Percentiles rank a stretch among this genome's conserved stretches.
Evolutionary conservation across 2,329 filamentous ascomycete species (phyloP).

Genomic region (Penicillium sp.): DNA sequence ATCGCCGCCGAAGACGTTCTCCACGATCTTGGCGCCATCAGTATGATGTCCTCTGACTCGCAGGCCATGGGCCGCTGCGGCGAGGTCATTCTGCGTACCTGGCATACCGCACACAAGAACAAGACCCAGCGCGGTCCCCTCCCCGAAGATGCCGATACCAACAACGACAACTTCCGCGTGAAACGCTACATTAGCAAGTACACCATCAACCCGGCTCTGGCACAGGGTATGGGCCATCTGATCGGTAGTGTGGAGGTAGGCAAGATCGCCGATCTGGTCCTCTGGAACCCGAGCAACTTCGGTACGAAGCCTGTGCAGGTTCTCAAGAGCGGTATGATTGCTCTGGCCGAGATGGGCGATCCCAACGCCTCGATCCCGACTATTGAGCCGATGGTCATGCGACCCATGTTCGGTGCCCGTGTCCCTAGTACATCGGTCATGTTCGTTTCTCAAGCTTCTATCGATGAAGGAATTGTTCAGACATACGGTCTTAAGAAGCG

Average conservation of each 20-base stretch:
- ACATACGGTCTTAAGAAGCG: conserved; percentile 75
- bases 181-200: conserved; percentile 95
- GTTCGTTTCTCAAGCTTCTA: conserved; percentile 75
- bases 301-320: conserved; percentile 80
- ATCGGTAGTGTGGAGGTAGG: conserved; percentile 85
- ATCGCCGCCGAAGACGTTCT: conserved; percentile 96
- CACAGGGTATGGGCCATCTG: conserved; percentile 85
- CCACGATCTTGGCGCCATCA: conserved; percentile 91
- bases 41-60: conserved; percentile 94
- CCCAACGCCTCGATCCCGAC: conserved; percentile 84
- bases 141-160: conserved; percentile 73
- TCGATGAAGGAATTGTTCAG: conserved; percentile 65
- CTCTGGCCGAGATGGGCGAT: conserved; percentile 80
- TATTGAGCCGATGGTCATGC: conserved; percentile 77
- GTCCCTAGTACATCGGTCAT: conserved; percentile 73
- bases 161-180: conserved; percentile 85
- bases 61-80: conserved; percentile 97
- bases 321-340: conserved; percentile 84
- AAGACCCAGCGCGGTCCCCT: conserved; percentile 78
- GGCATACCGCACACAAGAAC: conserved; percentile 98
- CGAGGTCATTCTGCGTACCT: conserved; percentile 88
- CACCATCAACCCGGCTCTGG: conserved; percentile 88
- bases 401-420: conserved; percentile 77
- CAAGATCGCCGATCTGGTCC: conserved; percentile 82
- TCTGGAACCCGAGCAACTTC: conserved; percentile 85